Base-by-base conservation (phyloP, 140 eudicot species). In the Ambrosia hybrid region DNA sequence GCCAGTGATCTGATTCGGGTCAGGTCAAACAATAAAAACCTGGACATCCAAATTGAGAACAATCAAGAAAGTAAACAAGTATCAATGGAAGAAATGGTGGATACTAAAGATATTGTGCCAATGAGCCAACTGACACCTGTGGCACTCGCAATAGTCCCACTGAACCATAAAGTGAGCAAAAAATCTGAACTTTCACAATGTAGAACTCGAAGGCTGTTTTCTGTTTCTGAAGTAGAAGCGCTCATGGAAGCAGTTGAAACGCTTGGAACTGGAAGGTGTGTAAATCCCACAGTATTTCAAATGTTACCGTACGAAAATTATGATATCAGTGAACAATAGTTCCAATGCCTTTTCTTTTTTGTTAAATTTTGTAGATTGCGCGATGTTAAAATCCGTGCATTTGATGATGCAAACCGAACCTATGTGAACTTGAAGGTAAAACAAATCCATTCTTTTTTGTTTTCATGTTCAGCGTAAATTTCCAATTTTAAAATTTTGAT, bases 191-290 rank as follows among this genome's bases (percentile, higher is more conserved):
- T 86, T 78, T 89, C 95, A 57, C 99, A 88, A 66, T 87, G 99
- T 39, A 85, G 99, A 64, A 86, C 87, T 30, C 79, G 99, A 83
- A 82, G 99, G 43, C 99, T 97, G 0, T 94, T 94, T 76, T 87
- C 99, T 59, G 97, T 94, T 6, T 36, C 81, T 14, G 99, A 94
- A 88, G 99, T 90, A 11, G 99, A 94, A 78, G 96, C 96, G 36
- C 96, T 94, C 7, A 97, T 94, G 75, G 96, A 79, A 79, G 97
- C 97, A 7, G 99, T 94, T 57, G 99, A 94, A 76, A 88, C 77
- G 69, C 99, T 94, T 13, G 99, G 99, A 78, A 90, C 99, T 5
- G 99, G 99, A 83, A 94, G 96, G 98, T 92, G 57, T 41, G 73
- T 38, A 38, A 69, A 59, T 62, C 21, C 63, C 55, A 51, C 55